Evolutionary conservation across 179 eudicot species (phyloP).

Genomic region (Silene coronaria): DNA sequence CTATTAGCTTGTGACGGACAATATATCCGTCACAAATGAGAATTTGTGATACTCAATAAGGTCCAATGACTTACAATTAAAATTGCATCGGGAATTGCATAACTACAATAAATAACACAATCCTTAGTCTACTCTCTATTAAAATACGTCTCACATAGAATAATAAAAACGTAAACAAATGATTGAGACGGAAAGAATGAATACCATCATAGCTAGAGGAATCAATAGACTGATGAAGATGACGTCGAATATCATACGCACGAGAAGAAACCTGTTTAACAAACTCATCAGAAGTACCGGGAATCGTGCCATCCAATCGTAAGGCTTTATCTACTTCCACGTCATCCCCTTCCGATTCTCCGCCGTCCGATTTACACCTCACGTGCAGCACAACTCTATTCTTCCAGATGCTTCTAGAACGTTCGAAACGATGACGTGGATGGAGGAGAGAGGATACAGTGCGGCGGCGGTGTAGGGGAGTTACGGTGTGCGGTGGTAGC

Average conservation of each 20-base stretch:
- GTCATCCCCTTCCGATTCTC: constrained; percentile 24
- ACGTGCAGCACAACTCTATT: constrained; percentile 18
- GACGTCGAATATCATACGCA: constrained; percentile 81
- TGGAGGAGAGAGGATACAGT: constrained; percentile 15
- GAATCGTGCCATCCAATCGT: constrained; percentile 74
- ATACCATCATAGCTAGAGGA: constrained; percentile 88
- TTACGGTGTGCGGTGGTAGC: constrained; percentile 30
- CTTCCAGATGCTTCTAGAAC: constrained; percentile 1
- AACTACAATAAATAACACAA: not conserved
- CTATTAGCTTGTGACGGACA: no score
- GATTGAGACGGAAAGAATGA: not conserved
- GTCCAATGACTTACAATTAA: not conserved
- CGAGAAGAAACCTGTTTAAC: constrained; percentile 88
- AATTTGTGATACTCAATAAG: no score
- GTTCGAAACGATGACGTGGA: not conserved
- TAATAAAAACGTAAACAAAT: not conserved
- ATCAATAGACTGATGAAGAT: constrained; percentile 69
- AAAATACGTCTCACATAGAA: not conserved
- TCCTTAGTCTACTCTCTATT: no score
- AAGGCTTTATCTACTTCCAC: constrained; percentile 67
- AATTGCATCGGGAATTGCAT: not conserved
- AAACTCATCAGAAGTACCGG: constrained; percentile 71
- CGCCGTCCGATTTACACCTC: constrained; percentile 28
- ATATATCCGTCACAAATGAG: no score
- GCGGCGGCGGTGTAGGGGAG: constrained; percentile 16